Base-by-base conservation (phyloP, 768 basidiomycete genomes). In the Calocybe gangraenosa region DNA sequence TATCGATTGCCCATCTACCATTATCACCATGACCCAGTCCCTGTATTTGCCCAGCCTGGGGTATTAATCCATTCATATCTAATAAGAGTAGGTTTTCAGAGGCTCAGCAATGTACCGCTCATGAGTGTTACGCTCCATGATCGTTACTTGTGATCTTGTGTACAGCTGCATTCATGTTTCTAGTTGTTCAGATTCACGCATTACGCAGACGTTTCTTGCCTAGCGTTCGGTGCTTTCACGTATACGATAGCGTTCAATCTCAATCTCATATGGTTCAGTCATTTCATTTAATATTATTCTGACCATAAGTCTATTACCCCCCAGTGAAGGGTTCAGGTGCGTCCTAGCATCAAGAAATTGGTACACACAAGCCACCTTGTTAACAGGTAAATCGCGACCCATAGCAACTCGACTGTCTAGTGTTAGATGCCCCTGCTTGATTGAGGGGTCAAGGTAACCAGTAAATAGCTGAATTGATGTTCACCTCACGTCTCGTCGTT, bases 201-300 rank as follows among this genome's bases (percentile, higher is more conserved):
- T 5, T 36, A 41, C 43, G 37, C 39, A 37, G 47, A 48, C 48
- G 21, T 34, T 42, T 25, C 11, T 23, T 39, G 22, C 25, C 42
- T 18, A 34, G 28, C 45, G 31, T 39, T 40, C 22, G 37, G 22
- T 39, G 35, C 37, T 40, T 32, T 40, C 15, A 36, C 25, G 22
- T 42, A n/a, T 47, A 40, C 11, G 42, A 39, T 52, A 46, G 47
- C 37, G 42, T 46, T 46, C 47, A 42, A 40, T 40, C 25, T 20
- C 28, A 49, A 30, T 42, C n/a, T n/a, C n/a, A n/a, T n/a, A n/a
- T 28, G 25, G n/a, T 30, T 49, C 22, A 11, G 31, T 48, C 37
- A 28, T 34, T 42, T 52, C 43, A 28, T 28, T 28, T 28, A 11
- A 11, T 28, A 11, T n/a, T n/a, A n/a, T 28, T 28, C 25, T 28